These are phyloP conservation scores for Rosa lucieae DNA, from an alignment of 306 rosid species.

Conservation along the genomic window DNA sequence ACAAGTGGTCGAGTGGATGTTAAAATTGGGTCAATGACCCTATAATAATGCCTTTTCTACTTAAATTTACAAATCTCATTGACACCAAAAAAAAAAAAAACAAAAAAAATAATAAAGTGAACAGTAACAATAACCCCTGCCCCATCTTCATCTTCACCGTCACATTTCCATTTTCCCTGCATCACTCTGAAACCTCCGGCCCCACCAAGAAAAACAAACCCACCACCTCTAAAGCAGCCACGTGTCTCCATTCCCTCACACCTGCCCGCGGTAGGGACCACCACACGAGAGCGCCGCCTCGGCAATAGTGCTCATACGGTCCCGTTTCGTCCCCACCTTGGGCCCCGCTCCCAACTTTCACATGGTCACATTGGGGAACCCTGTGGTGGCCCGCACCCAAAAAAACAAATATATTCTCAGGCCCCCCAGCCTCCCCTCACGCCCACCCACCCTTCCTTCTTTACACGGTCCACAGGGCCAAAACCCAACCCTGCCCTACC, in stretches of 20 bases:
- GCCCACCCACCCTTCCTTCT: slow-evolving; percentile 2
- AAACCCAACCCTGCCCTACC: slow-evolving; percentile 2
- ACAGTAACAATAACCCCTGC: background rate
- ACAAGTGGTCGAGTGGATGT: background rate
- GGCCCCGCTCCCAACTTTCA: slow-evolving; percentile 36
- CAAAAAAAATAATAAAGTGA: too few species aligned
- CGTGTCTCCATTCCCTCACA: background rate
- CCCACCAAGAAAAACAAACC: background rate
- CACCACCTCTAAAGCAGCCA: background rate
- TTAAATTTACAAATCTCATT: background rate
- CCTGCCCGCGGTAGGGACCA: slow-evolving; percentile 12
- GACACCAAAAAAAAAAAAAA: background rate
- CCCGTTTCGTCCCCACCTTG: slow-evolving; percentile 24
- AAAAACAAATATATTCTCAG: background rate
- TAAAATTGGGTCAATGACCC: background rate
- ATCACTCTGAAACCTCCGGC: background rate
- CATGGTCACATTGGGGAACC: slow-evolving; percentile 13
- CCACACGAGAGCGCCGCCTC: slow-evolving; percentile 21
- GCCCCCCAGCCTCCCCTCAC: background rate
- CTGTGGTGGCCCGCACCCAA: background rate
- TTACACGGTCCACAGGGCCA: slow-evolving; percentile 35
- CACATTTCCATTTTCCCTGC: slow-evolving; percentile 3
- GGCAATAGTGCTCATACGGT: slow-evolving; percentile 18
- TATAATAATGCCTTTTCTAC: background rate
- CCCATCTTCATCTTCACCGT: slow-evolving; percentile 13